Percentiles rank a stretch among this genome's conserved stretches.
phyloP scores from a whole-genome alignment of 73 alveolate species.

The Effrenium voratum region DNA sequence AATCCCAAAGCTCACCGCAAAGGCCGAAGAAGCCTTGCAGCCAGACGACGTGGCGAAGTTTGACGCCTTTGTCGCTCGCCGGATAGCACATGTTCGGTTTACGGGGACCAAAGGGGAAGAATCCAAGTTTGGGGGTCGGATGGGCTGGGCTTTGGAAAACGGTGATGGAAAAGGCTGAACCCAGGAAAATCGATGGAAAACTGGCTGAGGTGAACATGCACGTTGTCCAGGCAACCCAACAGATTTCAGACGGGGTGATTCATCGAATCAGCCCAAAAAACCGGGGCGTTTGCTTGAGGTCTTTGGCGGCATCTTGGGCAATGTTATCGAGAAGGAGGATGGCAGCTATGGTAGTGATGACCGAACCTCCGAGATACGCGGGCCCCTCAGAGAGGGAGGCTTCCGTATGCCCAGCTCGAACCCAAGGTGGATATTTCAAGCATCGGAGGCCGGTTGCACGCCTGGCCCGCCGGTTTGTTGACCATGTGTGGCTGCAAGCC shows the following conservation, averaged over 20 bases:
- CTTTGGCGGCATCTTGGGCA: conserved; percentile 87
- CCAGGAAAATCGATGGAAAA: too few species aligned
- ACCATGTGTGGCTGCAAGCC: too few species aligned
- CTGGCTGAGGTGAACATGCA: too few species aligned
- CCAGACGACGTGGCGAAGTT: conserved; percentile 90
- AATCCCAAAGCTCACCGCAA: too few species aligned
- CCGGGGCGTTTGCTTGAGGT: too few species aligned
- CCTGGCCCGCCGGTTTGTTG: too few species aligned
- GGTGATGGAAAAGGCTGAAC: not conserved
- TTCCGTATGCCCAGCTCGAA: not conserved
- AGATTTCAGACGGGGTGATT: too few species aligned
- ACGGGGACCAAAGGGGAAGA: not conserved
- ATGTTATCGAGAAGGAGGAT: conserved; percentile 88
- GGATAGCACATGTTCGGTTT: not conserved
- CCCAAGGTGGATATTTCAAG: conserved; percentile 47
- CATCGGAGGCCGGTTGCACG: conserved; percentile 65
- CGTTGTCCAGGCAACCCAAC: too few species aligned
- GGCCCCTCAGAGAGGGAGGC: not conserved
- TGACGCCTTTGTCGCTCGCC: conserved; percentile 45
- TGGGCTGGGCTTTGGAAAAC: not conserved
- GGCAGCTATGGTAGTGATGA: conserved; percentile 84
- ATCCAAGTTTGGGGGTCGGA: not conserved
- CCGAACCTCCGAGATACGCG: conserved; percentile 75
- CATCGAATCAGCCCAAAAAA: too few species aligned
- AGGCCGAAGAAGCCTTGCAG: conserved; percentile 89